Evolutionary conservation across 176 grass and related monocot genomes (phyloP), one percentile per base, ranked within the genome.

Genomic region (Otatea glauca): DNA sequence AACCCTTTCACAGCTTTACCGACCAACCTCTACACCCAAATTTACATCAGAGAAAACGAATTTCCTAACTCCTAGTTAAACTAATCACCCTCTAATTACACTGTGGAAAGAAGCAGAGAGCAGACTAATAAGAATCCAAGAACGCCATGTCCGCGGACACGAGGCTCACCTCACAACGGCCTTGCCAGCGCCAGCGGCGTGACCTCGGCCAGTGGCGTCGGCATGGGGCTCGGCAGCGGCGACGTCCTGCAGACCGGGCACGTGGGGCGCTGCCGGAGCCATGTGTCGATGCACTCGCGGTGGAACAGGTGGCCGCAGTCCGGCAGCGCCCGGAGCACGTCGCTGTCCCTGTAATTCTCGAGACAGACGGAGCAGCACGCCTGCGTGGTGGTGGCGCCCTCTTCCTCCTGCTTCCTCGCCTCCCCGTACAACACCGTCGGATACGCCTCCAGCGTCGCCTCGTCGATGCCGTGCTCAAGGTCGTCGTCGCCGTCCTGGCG

Each of bases 231-330:
- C 4, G 87, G 91, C 77, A 97, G 17, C 67, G 94, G 94, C 38
- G 94, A 97, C 0, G 92, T 91, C 7, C 88, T 90, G 86, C 92
- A 92, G 39, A 97, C 75, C 0, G 92, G 94, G 71, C 94, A 97
- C 13, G 94, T 94, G 4, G 89, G 89, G 10, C 72, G 87, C 20
- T 86, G 76, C 76, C 86, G 83, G 63, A 94, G 86, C 94, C 94
- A 97, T 0, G 86, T 85, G 79, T 97, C 90, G 6, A 97, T 72
- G 79, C 92, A 97, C 41, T 17, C 85, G 0, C 91, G 70, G 53
- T 97, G 94, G 84, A 97, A 94, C 83, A 90, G 35, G 86, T 97
- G 94, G 6, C 80, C 72, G 67, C 89, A 97, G 48, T 97, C 92
- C 3, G 94, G 94, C 68, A 97, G 78, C 70, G 13, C 67, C 8